Base-by-base conservation (phyloP, 2,329 filamentous ascomycete genomes). In the Aspergillus sp. region DNA sequence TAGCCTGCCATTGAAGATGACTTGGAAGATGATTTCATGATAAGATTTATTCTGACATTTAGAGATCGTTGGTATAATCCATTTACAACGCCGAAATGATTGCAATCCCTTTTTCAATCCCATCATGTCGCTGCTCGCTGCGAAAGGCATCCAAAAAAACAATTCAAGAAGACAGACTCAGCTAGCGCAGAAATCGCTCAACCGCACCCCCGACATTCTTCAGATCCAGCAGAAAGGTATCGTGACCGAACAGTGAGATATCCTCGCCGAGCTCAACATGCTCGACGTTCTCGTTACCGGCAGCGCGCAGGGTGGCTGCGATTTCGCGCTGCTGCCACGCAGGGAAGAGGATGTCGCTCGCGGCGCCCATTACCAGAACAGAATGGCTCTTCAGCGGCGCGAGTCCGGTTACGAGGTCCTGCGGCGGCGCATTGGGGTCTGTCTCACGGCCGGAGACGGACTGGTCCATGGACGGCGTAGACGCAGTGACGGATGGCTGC, bases 311-410 rank as follows among this genome's bases (percentile, higher is more conserved):
- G 2, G 89, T 82, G 51, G 89, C 80, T 3, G 88, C 89, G 40
- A 98, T 80, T 60, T 98, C 91, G 33, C 84, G 76, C 66, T 98
- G 91, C 65, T 98, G 91, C 89, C 91, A 98, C 0, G 91, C 86
- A 0, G 91, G 91, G 63, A 98, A 98, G 22, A 98, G 66, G 30
- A 95, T 96, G 55, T 98, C 91, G 48, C 86, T 95, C 0, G 86
- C 85, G 3, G 96, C 91, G 20, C 91, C 91, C 67, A 98, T 80
- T 8, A 98, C 84, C 14, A 98, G 69, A 1, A 85, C 81, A 0
- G 86, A 84, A 30, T 80, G 89, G 40, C 88, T 72, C 33, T 79
- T 75, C 33, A 96, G 60, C 0, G 75, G 64, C 3, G 74, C 64
- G 13, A 98, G 66, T 0, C 91, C 91, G 0, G 69, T 68, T 22